Conservation (phyloP, 2,329 filamentous ascomycete genomes). For the Colletotrichum noveboracense region DNA sequence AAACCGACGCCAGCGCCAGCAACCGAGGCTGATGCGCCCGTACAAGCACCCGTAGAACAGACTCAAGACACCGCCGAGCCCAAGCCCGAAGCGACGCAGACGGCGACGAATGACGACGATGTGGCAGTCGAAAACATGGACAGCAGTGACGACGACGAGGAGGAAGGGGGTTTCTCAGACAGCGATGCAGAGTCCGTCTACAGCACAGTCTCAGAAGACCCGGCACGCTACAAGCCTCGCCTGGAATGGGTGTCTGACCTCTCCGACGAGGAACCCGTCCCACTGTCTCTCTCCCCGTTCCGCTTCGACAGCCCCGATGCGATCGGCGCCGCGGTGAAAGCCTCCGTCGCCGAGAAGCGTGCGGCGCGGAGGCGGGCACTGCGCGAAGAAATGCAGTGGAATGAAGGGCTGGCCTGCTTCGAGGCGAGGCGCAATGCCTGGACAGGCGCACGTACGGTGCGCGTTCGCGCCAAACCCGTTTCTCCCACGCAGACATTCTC, state of each 20-base stretch:
- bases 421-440: conserved; percentile 79
- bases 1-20: background rate
- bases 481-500: conserved; percentile 45
- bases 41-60: background rate
- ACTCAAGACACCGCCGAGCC: background rate
- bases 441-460: conserved; percentile 75
- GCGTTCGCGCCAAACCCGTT: conserved; percentile 53
- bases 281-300: conserved; percentile 48
- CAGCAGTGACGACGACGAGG: conserved; percentile 32
- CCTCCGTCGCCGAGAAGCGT: conserved; percentile 52
- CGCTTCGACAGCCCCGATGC: conserved; percentile 57
- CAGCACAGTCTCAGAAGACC: conserved; percentile 63
- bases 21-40: background rate
- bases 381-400: conserved; percentile 75
- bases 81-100: background rate
- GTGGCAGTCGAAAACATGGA: conserved; percentile 3
- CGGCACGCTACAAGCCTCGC: conserved; percentile 52
- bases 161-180: conserved; percentile 46
- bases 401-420: conserved; percentile 82
- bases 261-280: conserved; percentile 50
- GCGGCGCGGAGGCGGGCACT: conserved; percentile 61
- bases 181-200: conserved; percentile 56
- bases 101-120: background rate
- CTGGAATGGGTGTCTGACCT: conserved; percentile 64
- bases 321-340: conserved; percentile 46